phyloP scores from a whole-genome alignment of 192 early-diverging fungal genomes.

The Coemansia sp. region DNA sequence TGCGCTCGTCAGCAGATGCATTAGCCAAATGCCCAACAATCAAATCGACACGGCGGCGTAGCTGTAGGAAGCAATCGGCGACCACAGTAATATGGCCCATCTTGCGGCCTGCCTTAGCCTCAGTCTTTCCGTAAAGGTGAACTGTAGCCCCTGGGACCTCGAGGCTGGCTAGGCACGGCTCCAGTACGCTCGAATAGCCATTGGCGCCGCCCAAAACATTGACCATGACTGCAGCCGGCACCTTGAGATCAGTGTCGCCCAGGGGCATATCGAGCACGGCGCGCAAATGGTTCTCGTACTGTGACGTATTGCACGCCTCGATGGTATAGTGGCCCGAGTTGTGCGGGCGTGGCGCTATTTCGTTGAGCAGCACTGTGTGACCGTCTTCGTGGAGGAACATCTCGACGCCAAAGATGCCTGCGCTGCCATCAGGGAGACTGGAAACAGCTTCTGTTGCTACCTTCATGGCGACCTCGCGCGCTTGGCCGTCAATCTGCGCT shows the following conservation, averaged over 20 bases:
- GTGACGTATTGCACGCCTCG: constrained; percentile 96
- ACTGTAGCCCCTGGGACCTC: constrained; percentile 82
- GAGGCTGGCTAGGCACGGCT: constrained; percentile 61
- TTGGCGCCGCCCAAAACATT: constrained; percentile 86
- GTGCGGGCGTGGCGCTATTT: constrained; percentile 98
- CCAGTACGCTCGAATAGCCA: constrained; percentile 63
- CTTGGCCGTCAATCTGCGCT: constrained; percentile 89
- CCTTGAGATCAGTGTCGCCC: constrained; percentile 85
- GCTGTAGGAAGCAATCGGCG: constrained; percentile 82
- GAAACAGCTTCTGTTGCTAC: constrained; percentile 86
- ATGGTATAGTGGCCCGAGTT: constrained; percentile 99
- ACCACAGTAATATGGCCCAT: constrained; percentile 98
- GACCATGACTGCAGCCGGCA: constrained; percentile 91
- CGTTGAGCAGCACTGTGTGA: constrained; percentile 84
- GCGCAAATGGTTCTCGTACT: constrained; percentile 95
- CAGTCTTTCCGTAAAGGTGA: constrained; percentile 95
- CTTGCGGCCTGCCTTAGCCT: constrained; percentile 87
- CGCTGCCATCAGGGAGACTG: constrained; percentile 70
- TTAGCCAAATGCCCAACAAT: constrained; percentile 57
- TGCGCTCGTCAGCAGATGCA: constrained; percentile 46
- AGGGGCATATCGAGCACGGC: constrained; percentile 91
- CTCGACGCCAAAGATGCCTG: constrained; percentile 97
- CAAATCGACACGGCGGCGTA: constrained; percentile 69
- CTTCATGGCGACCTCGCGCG: constrained; percentile 69
- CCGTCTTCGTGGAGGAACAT: constrained; percentile 94